Conservation (phyloP, 208 protist genomes). For the Blastocrithidia nonstop region DNA sequence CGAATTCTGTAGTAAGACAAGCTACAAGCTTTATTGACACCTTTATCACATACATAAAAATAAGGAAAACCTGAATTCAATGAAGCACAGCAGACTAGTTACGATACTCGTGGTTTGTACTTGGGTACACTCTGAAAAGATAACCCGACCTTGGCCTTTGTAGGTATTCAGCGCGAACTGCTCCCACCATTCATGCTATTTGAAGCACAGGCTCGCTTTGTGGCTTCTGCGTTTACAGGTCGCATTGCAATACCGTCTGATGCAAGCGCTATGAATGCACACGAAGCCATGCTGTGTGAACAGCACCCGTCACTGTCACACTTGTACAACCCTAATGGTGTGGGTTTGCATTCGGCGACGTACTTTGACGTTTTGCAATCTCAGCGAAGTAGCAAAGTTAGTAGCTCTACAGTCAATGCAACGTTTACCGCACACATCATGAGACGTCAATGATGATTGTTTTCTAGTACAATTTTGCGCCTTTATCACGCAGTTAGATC, state of each 20-base stretch:
- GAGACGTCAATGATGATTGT: slow-evolving; percentile 48
- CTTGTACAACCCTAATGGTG: slow-evolving; percentile 18
- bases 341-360: slow-evolving; percentile 57
- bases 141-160: slow-evolving; percentile 56
- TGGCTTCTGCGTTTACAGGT: slow-evolving; percentile 62
- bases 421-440: slow-evolving; percentile 57
- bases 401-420: no score
- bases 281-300: slow-evolving; percentile 19
- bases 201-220: slow-evolving; percentile 71
- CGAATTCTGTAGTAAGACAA: neutral
- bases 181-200: slow-evolving; percentile 72
- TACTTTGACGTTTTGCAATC: slow-evolving; percentile 80
- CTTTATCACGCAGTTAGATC: slow-evolving; percentile 61
- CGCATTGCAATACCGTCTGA: slow-evolving; percentile 27
- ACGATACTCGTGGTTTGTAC: slow-evolving; percentile 28
- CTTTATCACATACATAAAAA: no score
- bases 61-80: no score
- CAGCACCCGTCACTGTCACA: slow-evolving; percentile 17
- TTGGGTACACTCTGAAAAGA: slow-evolving; percentile 48
- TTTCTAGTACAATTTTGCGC: slow-evolving; percentile 34
- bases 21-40: no score
- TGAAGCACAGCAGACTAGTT: neutral
- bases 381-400: slow-evolving; percentile 50
- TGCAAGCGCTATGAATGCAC: slow-evolving; percentile 8
- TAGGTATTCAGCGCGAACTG: slow-evolving; percentile 58